Percentiles rank a stretch among this genome's conserved stretches.
Evolutionary conservation across 2,329 filamentous ascomycete species (phyloP).

Genomic region (Trichoderma simmonsii): DNA sequence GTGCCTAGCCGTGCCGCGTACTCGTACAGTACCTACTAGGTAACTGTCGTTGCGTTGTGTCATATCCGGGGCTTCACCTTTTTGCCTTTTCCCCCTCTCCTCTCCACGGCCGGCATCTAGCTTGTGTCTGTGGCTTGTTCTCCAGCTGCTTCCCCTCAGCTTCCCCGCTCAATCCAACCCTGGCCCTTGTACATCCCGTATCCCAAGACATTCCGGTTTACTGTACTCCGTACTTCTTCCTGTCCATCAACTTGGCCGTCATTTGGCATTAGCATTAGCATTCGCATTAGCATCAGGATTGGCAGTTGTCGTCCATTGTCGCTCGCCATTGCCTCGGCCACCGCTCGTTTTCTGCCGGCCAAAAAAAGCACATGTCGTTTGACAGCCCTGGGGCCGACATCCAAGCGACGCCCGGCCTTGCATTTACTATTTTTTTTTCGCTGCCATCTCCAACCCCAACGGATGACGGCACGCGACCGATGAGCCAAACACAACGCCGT

Average conservation of each 20-base stretch:
- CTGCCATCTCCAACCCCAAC: constrained; percentile 11
- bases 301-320: not conserved
- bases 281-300: not conserved
- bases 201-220: not conserved
- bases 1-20: not conserved
- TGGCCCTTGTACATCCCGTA: not conserved
- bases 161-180: not conserved
- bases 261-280: not conserved
- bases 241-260: not conserved
- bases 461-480: constrained; percentile 20
- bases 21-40: not conserved
- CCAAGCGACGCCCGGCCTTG: not conserved
- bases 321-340: not conserved
- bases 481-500: constrained; percentile 3
- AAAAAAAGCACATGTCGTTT: not conserved
- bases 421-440: not conserved
- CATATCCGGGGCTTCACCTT: not conserved
- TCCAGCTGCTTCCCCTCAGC: not conserved
- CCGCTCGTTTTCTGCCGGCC: not conserved
- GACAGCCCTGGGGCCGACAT: not conserved
- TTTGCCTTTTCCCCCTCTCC: constrained; percentile 12
- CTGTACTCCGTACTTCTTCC: not conserved
- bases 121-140: not conserved
- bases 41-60: not conserved
- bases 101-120: not conserved